Evolutionary conservation across 495 filamentous ascomycete genomes (phyloP), one percentile per base, ranked within the genome.

Genomic region (Neurospora sp.): DNA sequence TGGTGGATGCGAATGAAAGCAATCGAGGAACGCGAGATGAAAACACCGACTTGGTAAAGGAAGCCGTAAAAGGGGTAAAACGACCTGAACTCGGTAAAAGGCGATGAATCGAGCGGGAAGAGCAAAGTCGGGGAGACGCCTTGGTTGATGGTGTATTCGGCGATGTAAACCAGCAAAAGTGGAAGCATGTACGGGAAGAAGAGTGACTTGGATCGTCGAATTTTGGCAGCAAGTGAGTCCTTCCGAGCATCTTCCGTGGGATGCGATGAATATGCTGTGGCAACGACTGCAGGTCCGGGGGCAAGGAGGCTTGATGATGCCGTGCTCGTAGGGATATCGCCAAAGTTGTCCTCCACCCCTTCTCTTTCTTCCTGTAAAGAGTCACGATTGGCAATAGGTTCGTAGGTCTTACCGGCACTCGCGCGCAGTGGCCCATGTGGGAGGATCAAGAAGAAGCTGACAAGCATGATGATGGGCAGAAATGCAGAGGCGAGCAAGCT

Each of bases 81-180:
- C n/a, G 90, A 89, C 22, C 95, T 90, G 82, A 90, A 96, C 75
- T 92, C 86, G 61, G 82, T 80, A 78, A 99, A 97, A 1, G 95
- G 95, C 1, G 90, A 90, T 6, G 85, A 81, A 1, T 85, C 76
- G 10, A 97, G 82, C 0, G 94, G 93, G 80, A 97, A 99, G 41
- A 99, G 88, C 12, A 98, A 85, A 0, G 93, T 97, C 1, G 95
- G 96, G 0, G 92, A 85, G 44, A 99, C 92, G 45, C 93, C 94
- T 82, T 96, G 93, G 82, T 98, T 98, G 81, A 98, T 97, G 73
- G 93, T 94, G 79, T 98, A 98, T 84, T 99, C 96, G 70, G 94
- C 93, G 45, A 97, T 87, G 78, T 97, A 99, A 71, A 99, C 96
- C 35, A 99, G 83, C 47, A 98, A 83, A 10, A 99, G 86, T 0